Evolutionary conservation across 768 basidiomycete genomes (phyloP).

Genomic region (Lentinula lateritia): DNA sequence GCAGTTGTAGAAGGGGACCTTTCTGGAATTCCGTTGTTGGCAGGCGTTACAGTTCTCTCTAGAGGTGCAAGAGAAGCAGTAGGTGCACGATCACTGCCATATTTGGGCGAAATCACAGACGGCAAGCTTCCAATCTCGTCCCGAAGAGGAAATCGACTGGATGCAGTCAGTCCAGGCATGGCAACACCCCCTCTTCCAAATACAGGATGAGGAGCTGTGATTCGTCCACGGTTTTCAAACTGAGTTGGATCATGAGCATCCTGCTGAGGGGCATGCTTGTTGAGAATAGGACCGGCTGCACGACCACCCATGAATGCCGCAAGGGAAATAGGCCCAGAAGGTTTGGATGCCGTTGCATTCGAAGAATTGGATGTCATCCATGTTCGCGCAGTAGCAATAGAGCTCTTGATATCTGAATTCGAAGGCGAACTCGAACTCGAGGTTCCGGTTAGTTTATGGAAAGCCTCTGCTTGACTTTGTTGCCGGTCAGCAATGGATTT

Average conservation of each 20-base stretch:
- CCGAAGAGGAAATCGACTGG: constrained; percentile 1
- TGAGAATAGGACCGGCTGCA: constrained; percentile 70
- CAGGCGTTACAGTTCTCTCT: neutral
- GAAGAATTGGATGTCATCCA: constrained; percentile 5
- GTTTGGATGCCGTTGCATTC: constrained; percentile 15
- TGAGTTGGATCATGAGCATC: constrained; percentile 61
- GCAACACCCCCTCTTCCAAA: constrained; percentile 74
- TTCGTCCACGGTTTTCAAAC: constrained; percentile 56
- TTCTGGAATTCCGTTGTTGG: neutral
- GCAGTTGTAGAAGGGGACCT: neutral
- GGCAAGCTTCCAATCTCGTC: neutral
- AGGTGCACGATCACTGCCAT: neutral
- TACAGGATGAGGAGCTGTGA: constrained; percentile 59
- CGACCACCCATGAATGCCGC: constrained; percentile 80
- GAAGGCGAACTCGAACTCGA: constrained; percentile 8
- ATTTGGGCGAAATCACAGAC: neutral
- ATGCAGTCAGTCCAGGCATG: constrained; percentile 61
- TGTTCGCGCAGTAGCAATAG: constrained; percentile 2
- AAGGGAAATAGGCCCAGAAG: constrained; percentile 56
- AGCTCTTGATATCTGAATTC: neutral
- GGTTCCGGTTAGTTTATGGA: constrained; percentile 40
- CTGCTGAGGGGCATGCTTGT: constrained; percentile 64
- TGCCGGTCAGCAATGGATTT: constrained; percentile 29
- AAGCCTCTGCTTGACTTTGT: constrained; percentile 37
- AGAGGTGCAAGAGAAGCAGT: neutral